Evolutionary conservation across 371 early-diverging fungal genomes (phyloP).

Genomic region (Mucor mucedo): DNA sequence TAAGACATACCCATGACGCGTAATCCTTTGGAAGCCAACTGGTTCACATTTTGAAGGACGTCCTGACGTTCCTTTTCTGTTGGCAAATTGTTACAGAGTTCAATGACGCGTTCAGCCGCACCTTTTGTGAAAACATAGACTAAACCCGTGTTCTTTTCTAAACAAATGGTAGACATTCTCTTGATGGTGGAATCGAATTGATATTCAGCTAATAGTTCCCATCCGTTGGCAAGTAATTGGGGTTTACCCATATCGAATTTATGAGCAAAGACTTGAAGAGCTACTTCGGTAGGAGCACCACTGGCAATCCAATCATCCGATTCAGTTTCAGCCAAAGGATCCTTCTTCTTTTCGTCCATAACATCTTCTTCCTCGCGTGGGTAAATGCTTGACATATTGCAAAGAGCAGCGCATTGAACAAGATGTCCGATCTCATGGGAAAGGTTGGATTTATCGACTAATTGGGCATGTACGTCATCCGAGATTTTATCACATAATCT

Average conservation of each 20-base stretch:
- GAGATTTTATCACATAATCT: slow-evolving; percentile 13
- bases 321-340: slow-evolving; percentile 13
- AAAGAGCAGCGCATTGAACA: slow-evolving; percentile 57
- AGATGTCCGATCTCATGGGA: slow-evolving; percentile 32
- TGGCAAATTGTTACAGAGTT: slow-evolving; percentile 53
- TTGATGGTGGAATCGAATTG: slow-evolving; percentile 84
- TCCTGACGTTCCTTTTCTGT: slow-evolving; percentile 25
- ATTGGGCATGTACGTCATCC: slow-evolving; percentile 10
- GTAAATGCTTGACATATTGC: slow-evolving; percentile 65
- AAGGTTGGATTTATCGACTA: slow-evolving; percentile 27
- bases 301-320: slow-evolving; percentile 61
- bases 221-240: slow-evolving; percentile 45
- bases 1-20: slow-evolving; percentile 71
- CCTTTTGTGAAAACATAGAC: slow-evolving; percentile 63
- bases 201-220: slow-evolving; percentile 71
- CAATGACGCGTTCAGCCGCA: slow-evolving; percentile 74
- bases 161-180: slow-evolving; percentile 69
- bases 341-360: slow-evolving; percentile 16
- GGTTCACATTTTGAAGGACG: slow-evolving; percentile 28
- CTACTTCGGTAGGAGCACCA: slow-evolving; percentile 75
- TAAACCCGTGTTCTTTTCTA: slow-evolving; percentile 21
- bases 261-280: slow-evolving; percentile 76
- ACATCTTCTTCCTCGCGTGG: slow-evolving; percentile 16
- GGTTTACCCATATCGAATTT: slow-evolving; percentile 70
- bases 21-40: slow-evolving; percentile 43